A percentile compares a stretch with the other conserved stretches of the same genome.
Conservation (phyloP, 257 asterid species). For the Verbena officinalis region DNA sequence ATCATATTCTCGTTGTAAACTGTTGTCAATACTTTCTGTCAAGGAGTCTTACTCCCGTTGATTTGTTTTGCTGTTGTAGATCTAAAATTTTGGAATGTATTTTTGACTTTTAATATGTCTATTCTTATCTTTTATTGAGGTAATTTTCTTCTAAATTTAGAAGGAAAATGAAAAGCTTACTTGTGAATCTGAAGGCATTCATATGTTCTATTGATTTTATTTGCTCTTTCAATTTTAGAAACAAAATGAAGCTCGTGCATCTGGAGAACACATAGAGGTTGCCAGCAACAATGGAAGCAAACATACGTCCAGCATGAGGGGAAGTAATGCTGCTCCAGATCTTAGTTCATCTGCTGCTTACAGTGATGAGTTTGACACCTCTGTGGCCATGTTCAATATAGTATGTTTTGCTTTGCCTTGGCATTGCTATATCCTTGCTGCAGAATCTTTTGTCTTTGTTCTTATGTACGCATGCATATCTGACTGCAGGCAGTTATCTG, state of each 20-base stretch:
- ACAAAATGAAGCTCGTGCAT: slow-evolving; percentile 56
- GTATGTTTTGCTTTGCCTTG: slow-evolving; percentile 46
- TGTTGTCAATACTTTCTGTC: no score
- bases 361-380: slow-evolving; percentile 56
- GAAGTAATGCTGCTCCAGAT: slow-evolving; percentile 36
- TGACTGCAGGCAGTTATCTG: slow-evolving; percentile 81
- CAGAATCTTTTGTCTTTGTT: slow-evolving; percentile 17
- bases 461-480: slow-evolving; percentile 26
- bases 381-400: slow-evolving; percentile 64
- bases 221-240: slow-evolving; percentile 50
- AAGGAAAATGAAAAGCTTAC: slow-evolving; percentile 64
- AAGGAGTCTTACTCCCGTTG: slow-evolving; percentile 20
- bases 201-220: slow-evolving; percentile 4
- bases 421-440: slow-evolving; percentile 23
- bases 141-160: slow-evolving; percentile 39
- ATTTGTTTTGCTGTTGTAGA: slow-evolving; percentile 20
- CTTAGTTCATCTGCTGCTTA: slow-evolving; percentile 51
- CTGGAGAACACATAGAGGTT: slow-evolving; percentile 59
- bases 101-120: slow-evolving; percentile 6
- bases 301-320: slow-evolving; percentile 43
- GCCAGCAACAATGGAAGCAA: slow-evolving; percentile 50
- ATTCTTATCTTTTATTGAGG: slow-evolving; percentile 7
- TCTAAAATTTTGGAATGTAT: slow-evolving; percentile 12
- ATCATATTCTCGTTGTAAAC: slow-evolving; percentile 13
- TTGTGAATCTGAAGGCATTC: slow-evolving; percentile 42